phyloP scores from a whole-genome alignment of 495 filamentous ascomycete species.

The Halenospora varia region DNA sequence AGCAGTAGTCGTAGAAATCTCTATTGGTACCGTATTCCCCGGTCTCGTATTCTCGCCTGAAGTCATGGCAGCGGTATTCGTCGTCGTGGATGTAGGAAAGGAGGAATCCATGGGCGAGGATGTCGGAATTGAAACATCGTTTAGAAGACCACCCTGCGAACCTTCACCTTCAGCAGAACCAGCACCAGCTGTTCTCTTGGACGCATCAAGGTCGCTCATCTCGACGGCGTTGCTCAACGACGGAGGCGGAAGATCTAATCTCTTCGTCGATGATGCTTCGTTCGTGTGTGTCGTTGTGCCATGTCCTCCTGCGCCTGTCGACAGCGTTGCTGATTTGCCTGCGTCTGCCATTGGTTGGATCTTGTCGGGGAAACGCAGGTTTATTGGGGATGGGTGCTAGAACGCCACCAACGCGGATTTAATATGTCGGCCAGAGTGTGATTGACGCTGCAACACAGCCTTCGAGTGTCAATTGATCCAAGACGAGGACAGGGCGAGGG shows the following conservation, averaged over 20 bases:
- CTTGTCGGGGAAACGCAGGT: conserved; percentile 7
- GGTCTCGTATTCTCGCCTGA: conserved; percentile 10
- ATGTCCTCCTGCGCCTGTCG: conserved; percentile 13
- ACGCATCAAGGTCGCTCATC: conserved; percentile 17
- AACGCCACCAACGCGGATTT: not conserved
- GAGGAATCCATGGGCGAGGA: conserved; percentile 8
- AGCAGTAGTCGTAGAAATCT: not conserved
- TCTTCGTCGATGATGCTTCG: conserved; percentile 4
- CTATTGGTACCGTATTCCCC: not conserved
- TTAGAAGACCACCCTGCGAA: conserved; percentile 1
- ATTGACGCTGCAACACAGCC: not conserved
- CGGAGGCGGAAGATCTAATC: conserved; percentile 7
- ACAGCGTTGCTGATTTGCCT: conserved; percentile 5
- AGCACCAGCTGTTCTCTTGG: conserved; percentile 9
- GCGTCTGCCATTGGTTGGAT: conserved; percentile 10
- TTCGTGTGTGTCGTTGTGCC: not conserved
- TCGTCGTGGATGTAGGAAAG: not conserved
- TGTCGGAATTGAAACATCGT: conserved; percentile 16
- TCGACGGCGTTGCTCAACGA: conserved; percentile 6
- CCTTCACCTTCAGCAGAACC: not conserved
- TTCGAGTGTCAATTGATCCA: not conserved
- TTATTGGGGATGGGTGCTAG: not conserved
- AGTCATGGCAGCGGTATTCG: not conserved
- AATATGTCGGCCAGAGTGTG: not conserved
- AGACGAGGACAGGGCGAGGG: not conserved